Evolutionary conservation across 2,329 filamentous ascomycete genomes (phyloP).

Genomic region (Colletotrichum sp.): DNA sequence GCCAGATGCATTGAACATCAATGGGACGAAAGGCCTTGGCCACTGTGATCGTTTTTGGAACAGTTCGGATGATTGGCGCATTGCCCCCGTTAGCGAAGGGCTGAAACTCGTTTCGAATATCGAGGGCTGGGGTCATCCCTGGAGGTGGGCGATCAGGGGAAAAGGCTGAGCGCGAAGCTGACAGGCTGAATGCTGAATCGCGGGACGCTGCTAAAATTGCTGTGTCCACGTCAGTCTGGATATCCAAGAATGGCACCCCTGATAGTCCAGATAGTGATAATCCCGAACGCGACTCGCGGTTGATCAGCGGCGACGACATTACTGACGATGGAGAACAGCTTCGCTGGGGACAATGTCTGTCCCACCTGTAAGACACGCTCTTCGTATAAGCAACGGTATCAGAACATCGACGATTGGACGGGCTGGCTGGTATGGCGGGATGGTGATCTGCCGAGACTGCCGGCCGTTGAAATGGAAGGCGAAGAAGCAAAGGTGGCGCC

Average conservation of each 20-base stretch:
- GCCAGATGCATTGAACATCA: not conserved
- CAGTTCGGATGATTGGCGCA: conserved; percentile 15
- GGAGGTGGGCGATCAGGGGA: not conserved
- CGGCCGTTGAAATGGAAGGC: not conserved
- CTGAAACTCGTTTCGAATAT: conserved; percentile 12
- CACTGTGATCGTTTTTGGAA: not conserved
- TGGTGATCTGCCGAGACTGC: not conserved
- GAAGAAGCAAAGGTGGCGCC: not conserved
- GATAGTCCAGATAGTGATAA: not conserved
- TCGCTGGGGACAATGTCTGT: not conserved
- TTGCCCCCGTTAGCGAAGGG: not conserved
- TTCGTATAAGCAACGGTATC: conserved; percentile 2
- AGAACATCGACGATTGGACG: not conserved
- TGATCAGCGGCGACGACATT: not conserved
- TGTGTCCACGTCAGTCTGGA: conserved; percentile 3
- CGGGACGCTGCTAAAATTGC: not conserved
- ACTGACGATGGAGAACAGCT: not conserved
- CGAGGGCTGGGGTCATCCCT: not conserved
- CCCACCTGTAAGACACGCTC: conserved; percentile 1
- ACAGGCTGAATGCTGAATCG: not conserved
- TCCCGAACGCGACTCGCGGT: conserved; percentile 6
- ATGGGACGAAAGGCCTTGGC: not conserved
- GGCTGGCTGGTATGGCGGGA: not conserved
- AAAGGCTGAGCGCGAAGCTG: not conserved
- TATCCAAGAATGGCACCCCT: not conserved